A percentile compares a stretch with the other conserved stretches of the same genome.
These are phyloP conservation scores for Leccinum rimulosum DNA, from an alignment of 768 basidiomycete genomes.

Conservation along the genomic window DNA sequence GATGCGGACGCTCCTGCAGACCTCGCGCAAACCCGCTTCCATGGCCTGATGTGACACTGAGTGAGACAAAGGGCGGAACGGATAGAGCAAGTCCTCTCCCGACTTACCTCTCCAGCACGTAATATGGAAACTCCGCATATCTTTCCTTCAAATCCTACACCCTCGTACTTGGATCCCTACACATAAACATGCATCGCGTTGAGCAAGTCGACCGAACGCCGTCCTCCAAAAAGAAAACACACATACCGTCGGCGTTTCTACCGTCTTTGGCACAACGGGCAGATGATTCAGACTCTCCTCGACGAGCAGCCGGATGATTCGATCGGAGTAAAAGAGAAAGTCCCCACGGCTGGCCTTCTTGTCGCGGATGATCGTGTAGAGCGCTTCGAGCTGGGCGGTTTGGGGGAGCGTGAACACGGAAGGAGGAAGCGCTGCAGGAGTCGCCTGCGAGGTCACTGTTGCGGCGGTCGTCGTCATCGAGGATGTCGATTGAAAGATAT, in stretches of 20 bases:
- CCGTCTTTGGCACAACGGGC: slow-evolving; percentile 70
- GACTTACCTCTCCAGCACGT: slow-evolving; percentile 81
- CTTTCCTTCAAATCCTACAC: slow-evolving; percentile 93
- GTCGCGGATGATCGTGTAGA: slow-evolving; percentile 93
- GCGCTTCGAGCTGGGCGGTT: slow-evolving; percentile 90
- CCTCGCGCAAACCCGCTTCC: slow-evolving; percentile 95
- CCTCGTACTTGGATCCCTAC: slow-evolving; percentile 79
- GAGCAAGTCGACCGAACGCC: neutral
- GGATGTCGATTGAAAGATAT: neutral
- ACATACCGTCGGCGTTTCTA: slow-evolving; percentile 81
- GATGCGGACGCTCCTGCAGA: slow-evolving; percentile 90
- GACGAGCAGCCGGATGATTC: slow-evolving; percentile 82
- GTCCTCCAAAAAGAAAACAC: neutral
- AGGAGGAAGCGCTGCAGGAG: slow-evolving; percentile 51
- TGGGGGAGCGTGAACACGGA: slow-evolving; percentile 89
- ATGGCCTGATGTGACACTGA: slow-evolving; percentile 63
- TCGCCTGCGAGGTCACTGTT: slow-evolving; percentile 31
- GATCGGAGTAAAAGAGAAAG: slow-evolving; percentile 93
- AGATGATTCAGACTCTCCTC: slow-evolving; percentile 89
- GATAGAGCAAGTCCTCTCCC: too few species aligned
- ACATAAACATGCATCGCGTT: slow-evolving; percentile 6
- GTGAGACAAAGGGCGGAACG: neutral
- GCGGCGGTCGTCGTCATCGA: slow-evolving; percentile 14
- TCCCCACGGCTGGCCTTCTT: slow-evolving; percentile 87
- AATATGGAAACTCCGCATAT: slow-evolving; percentile 96